Conservation (phyloP, 2,329 filamentous ascomycete genomes). For the Microdochium nivale region DNA sequence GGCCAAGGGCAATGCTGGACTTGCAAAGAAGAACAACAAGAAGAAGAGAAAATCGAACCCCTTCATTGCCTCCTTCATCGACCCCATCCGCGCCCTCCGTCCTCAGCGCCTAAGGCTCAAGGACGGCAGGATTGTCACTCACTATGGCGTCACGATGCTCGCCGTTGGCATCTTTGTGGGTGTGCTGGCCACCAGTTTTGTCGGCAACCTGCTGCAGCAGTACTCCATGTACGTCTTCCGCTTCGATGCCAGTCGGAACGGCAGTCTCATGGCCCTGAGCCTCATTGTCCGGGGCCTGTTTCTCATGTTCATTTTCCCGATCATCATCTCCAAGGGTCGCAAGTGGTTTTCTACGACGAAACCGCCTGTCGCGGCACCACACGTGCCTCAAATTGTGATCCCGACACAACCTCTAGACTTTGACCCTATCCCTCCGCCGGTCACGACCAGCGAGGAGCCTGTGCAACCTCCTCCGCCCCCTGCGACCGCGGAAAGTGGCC, state of each 20-base stretch:
- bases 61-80: conserved; percentile 4
- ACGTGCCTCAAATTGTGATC: conserved; percentile 6
- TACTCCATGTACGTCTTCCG: conserved; percentile 12
- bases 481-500: conserved; percentile 8
- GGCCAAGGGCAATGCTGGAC: conserved; percentile 1
- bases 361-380: background rate
- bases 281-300: conserved; percentile 11
- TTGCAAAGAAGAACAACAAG: conserved; percentile 4
- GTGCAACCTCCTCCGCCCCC: conserved; percentile 7
- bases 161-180: conserved; percentile 12
- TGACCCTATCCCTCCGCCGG: conserved; percentile 5
- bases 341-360: conserved; percentile 6
- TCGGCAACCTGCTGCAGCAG: conserved; percentile 14
- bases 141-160: conserved; percentile 11
- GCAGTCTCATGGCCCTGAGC: conserved; percentile 11
- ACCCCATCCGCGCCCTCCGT: conserved; percentile 7
- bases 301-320: conserved; percentile 16
- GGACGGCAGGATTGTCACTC: conserved; percentile 8
- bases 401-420: conserved; percentile 11
- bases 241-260: conserved; percentile 13
- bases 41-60: conserved; percentile 6
- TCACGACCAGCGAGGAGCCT: conserved; percentile 9
- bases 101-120: conserved; percentile 10
- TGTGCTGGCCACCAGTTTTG: conserved; percentile 14
- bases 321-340: conserved; percentile 12